Percentiles rank a stretch among this genome's conserved stretches.
phyloP scores from a whole-genome alignment of 208 protist genomes.

The Leishmania martiniquensis region DNA sequence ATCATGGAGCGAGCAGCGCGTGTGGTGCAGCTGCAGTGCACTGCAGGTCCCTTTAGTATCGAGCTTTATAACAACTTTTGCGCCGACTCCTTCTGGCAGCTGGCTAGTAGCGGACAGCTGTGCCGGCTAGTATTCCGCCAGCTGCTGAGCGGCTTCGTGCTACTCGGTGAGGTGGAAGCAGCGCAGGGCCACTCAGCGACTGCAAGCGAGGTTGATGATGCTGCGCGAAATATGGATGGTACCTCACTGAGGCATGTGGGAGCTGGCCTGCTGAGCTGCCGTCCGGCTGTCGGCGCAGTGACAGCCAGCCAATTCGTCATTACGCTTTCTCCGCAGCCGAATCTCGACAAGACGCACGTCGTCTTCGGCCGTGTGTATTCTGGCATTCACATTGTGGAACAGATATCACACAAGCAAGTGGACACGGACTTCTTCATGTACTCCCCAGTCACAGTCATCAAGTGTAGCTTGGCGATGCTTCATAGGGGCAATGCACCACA shows the following conservation, averaged over 20 bases:
- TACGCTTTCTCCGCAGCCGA: conserved; percentile 60
- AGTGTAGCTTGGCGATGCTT: conserved; percentile 27
- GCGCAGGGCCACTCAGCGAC: conserved; percentile 4
- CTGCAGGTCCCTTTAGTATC: conserved; percentile 45
- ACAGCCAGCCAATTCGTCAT: conserved; percentile 40
- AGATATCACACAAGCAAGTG: conserved; percentile 40
- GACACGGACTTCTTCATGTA: conserved; percentile 37
- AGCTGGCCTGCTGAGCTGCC: conserved; percentile 55
- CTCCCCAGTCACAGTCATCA: conserved; percentile 36
- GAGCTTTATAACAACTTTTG: conserved; percentile 54
- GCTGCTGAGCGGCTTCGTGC: conserved; percentile 40
- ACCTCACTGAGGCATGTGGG: conserved; percentile 49
- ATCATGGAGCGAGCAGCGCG: conserved; percentile 9
- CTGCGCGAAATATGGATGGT: background rate
- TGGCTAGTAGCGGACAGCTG: conserved; percentile 60
- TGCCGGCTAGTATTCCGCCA: conserved; percentile 34
- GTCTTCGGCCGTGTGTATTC: conserved; percentile 68
- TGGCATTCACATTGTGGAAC: conserved; percentile 47
- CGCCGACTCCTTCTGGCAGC: conserved; percentile 41
- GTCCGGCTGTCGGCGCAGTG: conserved; percentile 13
- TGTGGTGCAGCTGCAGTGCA: conserved; percentile 54
- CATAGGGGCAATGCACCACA: conserved; percentile 1
- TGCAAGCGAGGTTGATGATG: background rate
- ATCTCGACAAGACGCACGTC: conserved; percentile 45
- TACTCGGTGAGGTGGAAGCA: conserved; percentile 27